phyloP scores from a whole-genome alignment of 2,329 filamentous ascomycete species.

The Fusarium sp. region DNA sequence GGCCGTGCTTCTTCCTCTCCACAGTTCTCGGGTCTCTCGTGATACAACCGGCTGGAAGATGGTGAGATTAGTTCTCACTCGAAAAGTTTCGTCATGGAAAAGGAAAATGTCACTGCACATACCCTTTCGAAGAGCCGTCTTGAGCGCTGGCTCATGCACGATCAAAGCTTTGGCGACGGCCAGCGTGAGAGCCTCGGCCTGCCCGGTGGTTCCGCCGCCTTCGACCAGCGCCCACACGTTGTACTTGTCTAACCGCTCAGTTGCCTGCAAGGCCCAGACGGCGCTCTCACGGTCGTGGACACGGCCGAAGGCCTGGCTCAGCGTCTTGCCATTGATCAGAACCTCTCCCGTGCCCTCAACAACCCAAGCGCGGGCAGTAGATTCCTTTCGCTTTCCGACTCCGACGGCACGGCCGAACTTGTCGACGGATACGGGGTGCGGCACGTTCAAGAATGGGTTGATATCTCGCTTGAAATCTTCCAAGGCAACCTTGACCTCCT shows the following conservation, averaged over 20 bases:
- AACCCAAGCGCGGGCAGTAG: conserved; percentile 84
- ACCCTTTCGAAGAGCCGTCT: conserved; percentile 90
- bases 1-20: conserved; percentile 98
- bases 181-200: conserved; percentile 93
- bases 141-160: conserved; percentile 92
- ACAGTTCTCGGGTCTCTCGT: conserved; percentile 92
- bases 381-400: conserved; percentile 88
- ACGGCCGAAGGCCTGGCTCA: conserved; percentile 84
- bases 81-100: conserved; percentile 16
- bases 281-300: conserved; percentile 95
- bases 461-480: conserved; percentile 79
- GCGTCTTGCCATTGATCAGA: conserved; percentile 87
- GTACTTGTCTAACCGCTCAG: conserved; percentile 91
- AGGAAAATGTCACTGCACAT: conserved; percentile 53
- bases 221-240: conserved; percentile 90
- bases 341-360: conserved; percentile 95
- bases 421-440: conserved; percentile 77
- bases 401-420: conserved; percentile 82
- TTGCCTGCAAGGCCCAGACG: conserved; percentile 88
- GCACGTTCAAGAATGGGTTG: conserved; percentile 74
- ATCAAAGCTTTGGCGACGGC: conserved; percentile 89
- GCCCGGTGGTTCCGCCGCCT: conserved; percentile 92
- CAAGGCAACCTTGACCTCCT: conserved; percentile 74
- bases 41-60: conserved; percentile 82
- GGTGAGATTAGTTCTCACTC: conserved; percentile 55